Conservation (phyloP, 1,139 yeast species). For the Yamadazyma atmosphaerica region DNA sequence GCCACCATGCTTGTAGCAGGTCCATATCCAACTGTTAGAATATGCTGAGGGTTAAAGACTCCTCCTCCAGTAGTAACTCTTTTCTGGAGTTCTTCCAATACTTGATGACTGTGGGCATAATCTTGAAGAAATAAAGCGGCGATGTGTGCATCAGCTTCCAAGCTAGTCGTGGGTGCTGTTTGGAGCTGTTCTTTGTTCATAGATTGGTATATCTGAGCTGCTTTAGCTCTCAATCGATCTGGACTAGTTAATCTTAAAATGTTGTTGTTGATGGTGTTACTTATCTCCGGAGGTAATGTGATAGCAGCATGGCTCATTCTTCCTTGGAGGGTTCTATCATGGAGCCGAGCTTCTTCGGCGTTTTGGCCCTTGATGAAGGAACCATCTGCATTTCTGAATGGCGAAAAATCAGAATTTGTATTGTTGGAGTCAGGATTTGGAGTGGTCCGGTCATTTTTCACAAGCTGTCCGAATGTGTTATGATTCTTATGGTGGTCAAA, state of each 20-base stretch:
- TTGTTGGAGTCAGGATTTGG: not conserved
- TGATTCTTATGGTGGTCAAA: slow-evolving; percentile 32
- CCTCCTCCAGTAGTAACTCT: slow-evolving; percentile 35
- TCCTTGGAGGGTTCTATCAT: slow-evolving; percentile 48
- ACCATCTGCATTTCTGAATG: slow-evolving; percentile 41
- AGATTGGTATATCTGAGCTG: slow-evolving; percentile 51
- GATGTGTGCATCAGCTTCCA: slow-evolving; percentile 80
- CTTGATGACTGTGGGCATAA: slow-evolving; percentile 71
- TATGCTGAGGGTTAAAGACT: slow-evolving; percentile 61
- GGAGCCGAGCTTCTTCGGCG: slow-evolving; percentile 54
- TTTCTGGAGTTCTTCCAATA: slow-evolving; percentile 63
- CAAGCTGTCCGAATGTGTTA: slow-evolving; percentile 48
- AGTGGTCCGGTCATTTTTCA: slow-evolving; percentile 32
- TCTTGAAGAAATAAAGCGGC: slow-evolving; percentile 85
- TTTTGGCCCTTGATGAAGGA: slow-evolving; percentile 43
- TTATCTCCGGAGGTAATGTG: slow-evolving; percentile 51
- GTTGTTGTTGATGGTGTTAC: slow-evolving; percentile 58
- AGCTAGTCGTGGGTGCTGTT: slow-evolving; percentile 48
- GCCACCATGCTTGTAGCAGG: slow-evolving; percentile 95
- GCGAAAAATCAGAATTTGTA: slow-evolving; percentile 13
- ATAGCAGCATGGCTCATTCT: slow-evolving; percentile 47
- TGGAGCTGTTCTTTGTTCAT: slow-evolving; percentile 54
- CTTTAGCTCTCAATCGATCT: slow-evolving; percentile 53
- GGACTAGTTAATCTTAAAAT: slow-evolving; percentile 57
- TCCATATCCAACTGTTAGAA: slow-evolving; percentile 85